A percentile compares a stretch with the other conserved stretches of the same genome.
These are phyloP conservation scores for Macadamia integrifolia DNA, from an alignment of 164 flowering plant genomes.

Conservation along the genomic window DNA sequence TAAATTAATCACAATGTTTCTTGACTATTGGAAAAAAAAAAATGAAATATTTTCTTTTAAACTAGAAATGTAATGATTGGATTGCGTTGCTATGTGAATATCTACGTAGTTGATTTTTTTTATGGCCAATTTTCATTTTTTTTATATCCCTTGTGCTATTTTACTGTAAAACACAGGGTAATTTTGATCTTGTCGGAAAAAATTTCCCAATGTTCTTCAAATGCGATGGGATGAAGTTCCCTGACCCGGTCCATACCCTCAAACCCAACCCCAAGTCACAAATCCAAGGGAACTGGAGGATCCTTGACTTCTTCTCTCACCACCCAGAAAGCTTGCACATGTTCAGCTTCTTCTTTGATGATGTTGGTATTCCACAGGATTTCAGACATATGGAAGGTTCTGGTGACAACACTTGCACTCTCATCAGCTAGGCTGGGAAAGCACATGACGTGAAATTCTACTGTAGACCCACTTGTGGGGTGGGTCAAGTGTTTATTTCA, in stretches of 20 bases:
- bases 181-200: conserved; percentile 75
- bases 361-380: conserved; percentile 71
- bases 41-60: too few species aligned
- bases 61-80: too few species aligned
- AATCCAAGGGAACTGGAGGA: conserved; percentile 66
- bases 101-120: too few species aligned
- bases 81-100: too few species aligned
- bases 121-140: background rate
- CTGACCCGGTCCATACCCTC: conserved; percentile 62
- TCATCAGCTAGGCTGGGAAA: conserved; percentile 72
- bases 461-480: conserved; percentile 87
- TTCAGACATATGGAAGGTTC: conserved; percentile 90
- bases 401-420: conserved; percentile 71
- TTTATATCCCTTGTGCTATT: background rate
- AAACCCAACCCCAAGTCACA: conserved; percentile 72
- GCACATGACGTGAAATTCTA: conserved; percentile 75
- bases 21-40: too few species aligned
- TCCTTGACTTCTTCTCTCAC: conserved; percentile 65
- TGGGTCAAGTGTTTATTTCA: conserved; percentile 52
- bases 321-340: conserved; percentile 71
- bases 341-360: conserved; percentile 73
- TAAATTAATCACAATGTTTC: too few species aligned
- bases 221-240: conserved; percentile 69
- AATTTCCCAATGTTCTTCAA: conserved; percentile 65
- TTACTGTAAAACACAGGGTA: conserved; percentile 23